Conservation (phyloP, 192 early-diverging fungal genomes). For the Spizellomyces sp. region DNA sequence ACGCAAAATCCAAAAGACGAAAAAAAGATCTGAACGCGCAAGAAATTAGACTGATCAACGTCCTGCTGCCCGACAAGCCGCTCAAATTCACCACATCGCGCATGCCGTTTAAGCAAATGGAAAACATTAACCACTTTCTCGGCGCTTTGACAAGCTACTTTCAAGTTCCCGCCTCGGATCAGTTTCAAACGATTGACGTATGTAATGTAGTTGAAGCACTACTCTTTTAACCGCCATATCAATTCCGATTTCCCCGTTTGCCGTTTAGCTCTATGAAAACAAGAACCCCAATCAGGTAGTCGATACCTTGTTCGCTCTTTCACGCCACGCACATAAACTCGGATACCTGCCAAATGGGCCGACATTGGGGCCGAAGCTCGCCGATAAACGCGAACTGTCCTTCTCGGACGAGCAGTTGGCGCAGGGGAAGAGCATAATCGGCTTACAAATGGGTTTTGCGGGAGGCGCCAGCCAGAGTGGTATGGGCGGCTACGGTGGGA, state of each 20-base stretch:
- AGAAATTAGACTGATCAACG: conserved; percentile 59
- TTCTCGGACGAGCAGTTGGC: conserved; percentile 66
- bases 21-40: too few relatives aligned
- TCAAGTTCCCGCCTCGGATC: conserved; percentile 69
- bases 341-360: conserved; percentile 42
- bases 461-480: conserved; percentile 30
- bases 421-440: conserved; percentile 58
- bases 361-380: conserved; percentile 71
- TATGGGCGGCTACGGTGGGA: conserved; percentile 25
- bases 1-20: too few relatives aligned
- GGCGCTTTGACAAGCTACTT: conserved; percentile 55
- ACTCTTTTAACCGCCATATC: too few relatives aligned
- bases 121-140: conserved; percentile 79
- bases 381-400: conserved; percentile 63
- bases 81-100: conserved; percentile 65
- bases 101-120: conserved; percentile 86
- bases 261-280: conserved; percentile 58
- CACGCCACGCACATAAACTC: conserved; percentile 63
- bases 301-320: conserved; percentile 73
- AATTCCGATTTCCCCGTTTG: too few relatives aligned
- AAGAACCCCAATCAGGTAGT: conserved; percentile 62
- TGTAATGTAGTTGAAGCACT: too few relatives aligned
- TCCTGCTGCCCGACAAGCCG: conserved; percentile 46
- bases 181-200: conserved; percentile 79
- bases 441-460: conserved; percentile 55